Conservation (phyloP, 2,329 filamentous ascomycete genomes). For the Diaporthe batatas region DNA sequence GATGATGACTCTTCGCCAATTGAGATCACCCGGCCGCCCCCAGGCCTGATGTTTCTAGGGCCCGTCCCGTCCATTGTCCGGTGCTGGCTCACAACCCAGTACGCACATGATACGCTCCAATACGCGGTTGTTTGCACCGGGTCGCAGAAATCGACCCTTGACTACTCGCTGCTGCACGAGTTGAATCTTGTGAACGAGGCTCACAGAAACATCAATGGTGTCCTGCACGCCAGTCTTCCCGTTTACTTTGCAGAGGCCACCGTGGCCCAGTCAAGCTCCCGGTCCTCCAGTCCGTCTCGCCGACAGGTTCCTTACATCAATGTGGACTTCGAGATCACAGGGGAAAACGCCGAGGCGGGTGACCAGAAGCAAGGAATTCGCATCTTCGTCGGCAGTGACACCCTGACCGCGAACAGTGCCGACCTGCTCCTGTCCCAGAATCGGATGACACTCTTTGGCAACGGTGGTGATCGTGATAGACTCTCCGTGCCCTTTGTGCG, state of each 20-base stretch:
- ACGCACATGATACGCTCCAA: slow-evolving; percentile 88
- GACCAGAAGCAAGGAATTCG: slow-evolving; percentile 76
- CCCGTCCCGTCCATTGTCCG: slow-evolving; percentile 94
- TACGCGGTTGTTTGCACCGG: slow-evolving; percentile 95
- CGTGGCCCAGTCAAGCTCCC: slow-evolving; percentile 80
- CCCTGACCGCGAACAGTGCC: slow-evolving; percentile 86
- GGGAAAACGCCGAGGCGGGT: slow-evolving; percentile 64
- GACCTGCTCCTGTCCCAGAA: slow-evolving; percentile 95
- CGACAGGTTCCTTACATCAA: slow-evolving; percentile 83
- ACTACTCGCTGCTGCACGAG: slow-evolving; percentile 79
- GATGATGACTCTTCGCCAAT: slow-evolving; percentile 67
- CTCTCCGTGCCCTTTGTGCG: slow-evolving; percentile 92
- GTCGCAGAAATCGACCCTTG: slow-evolving; percentile 88
- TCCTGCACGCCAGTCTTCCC: slow-evolving; percentile 78
- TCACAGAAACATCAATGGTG: slow-evolving; percentile 74
- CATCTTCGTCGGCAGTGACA: slow-evolving; percentile 91
- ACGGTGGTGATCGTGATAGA: slow-evolving; percentile 78
- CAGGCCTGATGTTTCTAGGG: slow-evolving; percentile 86
- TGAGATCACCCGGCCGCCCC: slow-evolving; percentile 81
- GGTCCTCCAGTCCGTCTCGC: slow-evolving; percentile 77
- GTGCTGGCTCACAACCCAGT: slow-evolving; percentile 93
- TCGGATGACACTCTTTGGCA: slow-evolving; percentile 86
- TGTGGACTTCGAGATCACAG: slow-evolving; percentile 81
- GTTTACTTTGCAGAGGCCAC: slow-evolving; percentile 94
- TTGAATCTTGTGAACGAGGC: slow-evolving; percentile 78